These are phyloP conservation scores for Graphium sp. DNA, from an alignment of 2,329 filamentous ascomycete species.

Conservation along the genomic window DNA sequence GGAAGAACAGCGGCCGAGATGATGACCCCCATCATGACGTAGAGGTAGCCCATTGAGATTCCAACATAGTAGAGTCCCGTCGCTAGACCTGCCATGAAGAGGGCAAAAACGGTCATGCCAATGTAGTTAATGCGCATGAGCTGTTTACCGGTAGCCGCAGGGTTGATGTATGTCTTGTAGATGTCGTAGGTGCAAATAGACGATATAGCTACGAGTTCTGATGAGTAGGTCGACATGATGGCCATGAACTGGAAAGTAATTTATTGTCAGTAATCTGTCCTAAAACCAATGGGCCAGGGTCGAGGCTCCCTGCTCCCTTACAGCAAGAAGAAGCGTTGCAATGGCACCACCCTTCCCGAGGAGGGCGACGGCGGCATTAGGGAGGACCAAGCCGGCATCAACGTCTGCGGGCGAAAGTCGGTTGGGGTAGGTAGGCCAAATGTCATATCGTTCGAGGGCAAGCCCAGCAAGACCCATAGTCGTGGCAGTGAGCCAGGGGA, in stretches of 20 bases:
- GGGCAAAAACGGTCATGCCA: slow-evolving; percentile 48
- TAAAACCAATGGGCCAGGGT: not conserved
- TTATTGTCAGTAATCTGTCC: no score
- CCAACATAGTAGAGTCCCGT: slow-evolving; percentile 51
- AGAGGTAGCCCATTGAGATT: slow-evolving; percentile 66
- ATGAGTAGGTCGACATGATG: slow-evolving; percentile 60
- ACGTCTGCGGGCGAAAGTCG: slow-evolving; percentile 57
- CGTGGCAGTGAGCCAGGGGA: slow-evolving; percentile 68
- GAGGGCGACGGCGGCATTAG: slow-evolving; percentile 62
- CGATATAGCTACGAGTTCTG: slow-evolving; percentile 65
- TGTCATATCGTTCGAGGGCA: slow-evolving; percentile 53
- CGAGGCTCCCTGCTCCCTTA: not conserved
- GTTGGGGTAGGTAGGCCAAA: slow-evolving; percentile 49
- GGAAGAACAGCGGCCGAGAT: slow-evolving; percentile 65
- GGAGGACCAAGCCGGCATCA: slow-evolving; percentile 58
- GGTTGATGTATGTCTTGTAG: slow-evolving; percentile 69
- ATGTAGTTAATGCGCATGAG: slow-evolving; percentile 61
- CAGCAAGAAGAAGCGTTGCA: slow-evolving; percentile 52
- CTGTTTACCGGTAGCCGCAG: slow-evolving; percentile 47
- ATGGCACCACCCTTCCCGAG: slow-evolving; percentile 61
- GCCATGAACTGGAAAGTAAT: slow-evolving; percentile 51
- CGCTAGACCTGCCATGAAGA: slow-evolving; percentile 60
- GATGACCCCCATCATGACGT: slow-evolving; percentile 71
- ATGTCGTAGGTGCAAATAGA: slow-evolving; percentile 70
- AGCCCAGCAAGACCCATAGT: slow-evolving; percentile 66